Conservation (phyloP, 2,329 filamentous ascomycete species). For the Onygenales sp. region DNA sequence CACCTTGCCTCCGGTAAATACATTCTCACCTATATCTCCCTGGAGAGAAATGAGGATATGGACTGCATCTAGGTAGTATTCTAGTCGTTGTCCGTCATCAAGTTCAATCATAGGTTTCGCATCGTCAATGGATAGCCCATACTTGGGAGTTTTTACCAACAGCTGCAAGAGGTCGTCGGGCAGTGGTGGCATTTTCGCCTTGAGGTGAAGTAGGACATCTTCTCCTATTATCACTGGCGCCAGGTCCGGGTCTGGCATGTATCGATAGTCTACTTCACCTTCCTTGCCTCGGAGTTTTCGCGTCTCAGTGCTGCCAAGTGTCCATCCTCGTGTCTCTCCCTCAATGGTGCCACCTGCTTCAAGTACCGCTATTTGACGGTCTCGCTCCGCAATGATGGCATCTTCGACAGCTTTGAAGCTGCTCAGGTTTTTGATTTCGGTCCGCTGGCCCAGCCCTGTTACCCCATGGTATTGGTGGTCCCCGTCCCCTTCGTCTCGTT, state of each 20-base stretch:
- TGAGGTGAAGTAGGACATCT: conserved; percentile 59
- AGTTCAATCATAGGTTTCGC: conserved; percentile 68
- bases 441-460: conserved; percentile 66
- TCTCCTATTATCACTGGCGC: conserved; percentile 64
- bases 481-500: conserved; percentile 42
- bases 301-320: conserved; percentile 73
- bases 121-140: conserved; percentile 68
- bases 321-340: conserved; percentile 90
- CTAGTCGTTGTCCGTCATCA: conserved; percentile 67
- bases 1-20: conserved; percentile 32
- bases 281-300: conserved; percentile 80
- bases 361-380: conserved; percentile 74
- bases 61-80: conserved; percentile 58
- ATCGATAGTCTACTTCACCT: conserved; percentile 93
- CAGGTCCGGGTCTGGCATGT: conserved; percentile 95
- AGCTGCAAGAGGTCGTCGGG: conserved; percentile 62
- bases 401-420: conserved; percentile 94
- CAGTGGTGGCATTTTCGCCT: conserved; percentile 53
- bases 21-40: conserved; percentile 13
- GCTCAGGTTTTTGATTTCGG: conserved; percentile 95
- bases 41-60: conserved; percentile 24
- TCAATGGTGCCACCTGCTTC: conserved; percentile 64
- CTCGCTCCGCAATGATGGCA: conserved; percentile 81
- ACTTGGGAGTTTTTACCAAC: conserved; percentile 47
- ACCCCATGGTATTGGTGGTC: conserved; percentile 47